Base-by-base conservation (phyloP, 2,329 filamentous ascomycete species). In the Aspergillus udagawae region DNA sequence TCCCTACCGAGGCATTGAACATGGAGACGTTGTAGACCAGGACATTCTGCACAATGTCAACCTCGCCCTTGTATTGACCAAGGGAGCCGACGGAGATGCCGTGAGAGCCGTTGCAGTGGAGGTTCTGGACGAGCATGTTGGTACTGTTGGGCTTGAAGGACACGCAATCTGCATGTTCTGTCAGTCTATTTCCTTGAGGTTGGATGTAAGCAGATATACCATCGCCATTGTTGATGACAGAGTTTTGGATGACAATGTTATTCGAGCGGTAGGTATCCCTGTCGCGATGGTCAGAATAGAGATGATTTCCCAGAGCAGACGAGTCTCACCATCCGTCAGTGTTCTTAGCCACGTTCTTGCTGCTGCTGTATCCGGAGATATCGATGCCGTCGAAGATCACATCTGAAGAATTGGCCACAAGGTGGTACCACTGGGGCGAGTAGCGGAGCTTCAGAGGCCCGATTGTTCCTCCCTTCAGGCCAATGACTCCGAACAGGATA, bases 61-160 rank as follows among this genome's bases (percentile, higher is more conserved):
- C 81, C 60, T 85, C 80, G 23, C 79, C 81, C 17, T 75, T 66
- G 66, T 90, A 90, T 70, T 90, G 87, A 23, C 87, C 87, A 0
- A 90, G 75, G 0, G 85, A 88, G 7, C 88, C 88, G n/a, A 90
- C 86, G 9, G 83, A 86, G 62, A 90, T 89, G 42, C 88, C 88
- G 65, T 90, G 87, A 3, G 85, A 88, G 35, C 86, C 86, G 65
- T 86, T 87, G 73, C 87, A 90, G 58, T 78, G 74, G 3, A 90
- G 74, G 60, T 86, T 85, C 68, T 90, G 86, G 4, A 90, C 82
- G 3, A 90, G 70, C 7, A 90, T 83, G 61, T 88, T 81, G 47
- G 86, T 89, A 64, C 82, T 86, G 70, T 90, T 90, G 20, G 87
- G 87, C 72, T 90, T 90, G 80, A 90, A 90, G 0, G 86, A 86